Evolutionary conservation across 2,329 filamentous ascomycete species (phyloP).

Genomic region (Zopfia rhizophila): DNA sequence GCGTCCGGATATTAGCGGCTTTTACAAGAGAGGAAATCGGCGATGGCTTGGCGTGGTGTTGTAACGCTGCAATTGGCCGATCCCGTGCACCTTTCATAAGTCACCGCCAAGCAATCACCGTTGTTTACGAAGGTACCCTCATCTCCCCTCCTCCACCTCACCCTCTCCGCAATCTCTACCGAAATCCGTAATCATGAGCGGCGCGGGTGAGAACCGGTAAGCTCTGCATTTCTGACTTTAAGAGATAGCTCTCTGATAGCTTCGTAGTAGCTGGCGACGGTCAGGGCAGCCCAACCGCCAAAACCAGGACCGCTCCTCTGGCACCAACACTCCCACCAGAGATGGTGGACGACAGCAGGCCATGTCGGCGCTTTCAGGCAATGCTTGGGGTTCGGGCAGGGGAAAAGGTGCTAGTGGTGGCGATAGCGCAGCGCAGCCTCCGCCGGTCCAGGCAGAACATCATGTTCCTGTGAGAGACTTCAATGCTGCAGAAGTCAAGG

Average conservation of each 20-base stretch:
- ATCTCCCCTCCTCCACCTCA: conserved; percentile 39
- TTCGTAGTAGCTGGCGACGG: conserved; percentile 45
- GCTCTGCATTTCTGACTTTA: conserved; percentile 3
- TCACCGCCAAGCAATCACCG: no score
- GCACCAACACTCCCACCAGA: conserved; percentile 46
- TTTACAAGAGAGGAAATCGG: no score
- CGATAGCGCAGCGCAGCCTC: conserved; percentile 26
- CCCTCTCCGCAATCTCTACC: conserved; percentile 28
- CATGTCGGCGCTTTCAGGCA: conserved; percentile 42
- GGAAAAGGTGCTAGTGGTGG: conserved; percentile 36
- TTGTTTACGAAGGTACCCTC: no score
- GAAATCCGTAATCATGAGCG: conserved; percentile 44
- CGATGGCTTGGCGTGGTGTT: no score
- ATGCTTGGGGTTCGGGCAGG: conserved; percentile 47
- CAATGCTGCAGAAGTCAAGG: conserved; percentile 56
- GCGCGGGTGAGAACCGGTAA: conserved; percentile 51
- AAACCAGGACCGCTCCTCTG: conserved; percentile 39
- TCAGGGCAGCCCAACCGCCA: conserved; percentile 41
- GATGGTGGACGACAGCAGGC: conserved; percentile 46
- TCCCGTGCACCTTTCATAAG: no score
- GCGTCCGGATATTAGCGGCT: no score
- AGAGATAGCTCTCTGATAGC: conserved; percentile 24
- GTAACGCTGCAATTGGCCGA: no score
- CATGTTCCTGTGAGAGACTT: conserved; percentile 54
- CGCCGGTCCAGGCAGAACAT: conserved; percentile 31